phyloP scores from a whole-genome alignment of 129 eudicot species.

The Kitagawia praeruptora region DNA sequence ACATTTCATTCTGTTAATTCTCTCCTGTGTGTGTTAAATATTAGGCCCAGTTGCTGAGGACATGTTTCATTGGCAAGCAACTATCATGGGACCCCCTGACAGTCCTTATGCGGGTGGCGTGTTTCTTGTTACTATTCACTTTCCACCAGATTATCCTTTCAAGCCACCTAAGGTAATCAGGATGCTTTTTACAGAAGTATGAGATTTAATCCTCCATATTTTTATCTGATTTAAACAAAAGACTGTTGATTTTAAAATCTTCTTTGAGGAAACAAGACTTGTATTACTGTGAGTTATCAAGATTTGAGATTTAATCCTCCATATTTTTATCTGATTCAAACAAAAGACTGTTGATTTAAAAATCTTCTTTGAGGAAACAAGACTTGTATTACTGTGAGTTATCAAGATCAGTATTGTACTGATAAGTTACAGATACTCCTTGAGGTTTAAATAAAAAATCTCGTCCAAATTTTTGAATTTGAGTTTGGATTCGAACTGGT shows the following conservation, averaged over 20 bases:
- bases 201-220: background rate
- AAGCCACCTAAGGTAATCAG: conserved; percentile 12
- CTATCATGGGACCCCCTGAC: conserved; percentile 15
- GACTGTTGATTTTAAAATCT: background rate
- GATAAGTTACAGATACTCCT: background rate
- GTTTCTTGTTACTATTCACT: conserved; percentile 12
- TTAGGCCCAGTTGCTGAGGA: conserved; percentile 14
- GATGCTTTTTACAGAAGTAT: background rate
- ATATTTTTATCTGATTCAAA: too few relatives aligned
- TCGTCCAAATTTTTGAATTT: background rate
- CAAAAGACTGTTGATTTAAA: background rate
- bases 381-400: background rate
- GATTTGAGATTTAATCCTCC: too few relatives aligned
- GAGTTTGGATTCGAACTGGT: background rate
- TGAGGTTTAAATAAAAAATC: background rate
- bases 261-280: background rate
- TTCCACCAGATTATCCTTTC: conserved; percentile 14
- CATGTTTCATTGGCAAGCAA: conserved; percentile 18
- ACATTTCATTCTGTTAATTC: background rate
- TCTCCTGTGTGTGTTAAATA: background rate
- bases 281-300: background rate
- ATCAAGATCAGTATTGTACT: background rate
- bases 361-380: background rate
- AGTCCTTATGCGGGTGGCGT: conserved; percentile 16
- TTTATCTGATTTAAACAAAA: background rate